A percentile compares a stretch with the other conserved stretches of the same genome.
These are phyloP conservation scores for Passiflora organensis DNA, from an alignment of 345 rosid genomes.

Conservation along the genomic window DNA sequence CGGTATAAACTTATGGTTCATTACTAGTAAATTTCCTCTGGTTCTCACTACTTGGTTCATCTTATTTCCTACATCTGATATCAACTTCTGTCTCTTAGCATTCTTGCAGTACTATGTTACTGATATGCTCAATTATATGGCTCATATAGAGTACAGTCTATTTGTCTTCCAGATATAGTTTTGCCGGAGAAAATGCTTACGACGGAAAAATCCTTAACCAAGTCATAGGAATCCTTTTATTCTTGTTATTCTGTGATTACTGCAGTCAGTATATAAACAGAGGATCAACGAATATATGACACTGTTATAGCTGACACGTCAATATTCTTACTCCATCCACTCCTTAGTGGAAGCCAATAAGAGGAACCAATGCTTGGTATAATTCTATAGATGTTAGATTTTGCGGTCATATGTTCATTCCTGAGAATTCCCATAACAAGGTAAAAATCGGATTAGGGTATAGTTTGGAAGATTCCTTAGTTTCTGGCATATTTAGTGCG, in stretches of 20 bases:
- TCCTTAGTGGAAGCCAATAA: slow-evolving; percentile 12
- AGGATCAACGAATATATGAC: background rate
- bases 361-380: slow-evolving; percentile 19
- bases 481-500: slow-evolving; percentile 9
- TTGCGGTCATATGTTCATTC: slow-evolving; percentile 4
- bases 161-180: background rate
- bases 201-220: background rate
- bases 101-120: no score
- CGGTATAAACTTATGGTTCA: background rate
- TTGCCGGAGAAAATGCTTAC: background rate
- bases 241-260: slow-evolving; percentile 1
- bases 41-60: no score
- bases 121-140: no score
- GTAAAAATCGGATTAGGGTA: slow-evolving; percentile 4
- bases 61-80: no score
- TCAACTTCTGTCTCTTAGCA: background rate
- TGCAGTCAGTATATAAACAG: background rate
- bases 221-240: slow-evolving; percentile 11
- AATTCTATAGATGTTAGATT: slow-evolving; percentile 8
- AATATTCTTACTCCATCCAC: background rate
- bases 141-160: no score
- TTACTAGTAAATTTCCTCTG: background rate
- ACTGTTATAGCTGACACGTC: background rate
- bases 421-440: slow-evolving; percentile 7
- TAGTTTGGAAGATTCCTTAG: slow-evolving; percentile 10